These are phyloP conservation scores for Boletus insuetus DNA, from an alignment of 768 basidiomycete genomes.

Conservation along the genomic window DNA sequence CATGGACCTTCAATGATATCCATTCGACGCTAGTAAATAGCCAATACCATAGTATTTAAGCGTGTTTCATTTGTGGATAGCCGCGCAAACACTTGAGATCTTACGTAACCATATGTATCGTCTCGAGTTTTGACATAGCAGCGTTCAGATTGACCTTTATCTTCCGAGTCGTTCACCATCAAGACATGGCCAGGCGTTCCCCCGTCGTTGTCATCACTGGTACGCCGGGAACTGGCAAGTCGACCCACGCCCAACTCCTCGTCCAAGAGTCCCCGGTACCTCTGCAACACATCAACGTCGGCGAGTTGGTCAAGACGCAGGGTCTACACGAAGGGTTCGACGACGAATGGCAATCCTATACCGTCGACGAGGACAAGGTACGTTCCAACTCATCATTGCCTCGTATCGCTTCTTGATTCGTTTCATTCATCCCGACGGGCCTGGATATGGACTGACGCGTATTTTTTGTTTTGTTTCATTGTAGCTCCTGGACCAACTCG, in stretches of 20 bases:
- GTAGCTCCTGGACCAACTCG: conserved; percentile 87
- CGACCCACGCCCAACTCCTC: conserved; percentile 87
- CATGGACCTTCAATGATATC: not conserved
- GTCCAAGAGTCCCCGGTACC: conserved; percentile 66
- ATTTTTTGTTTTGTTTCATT: too few relatives aligned
- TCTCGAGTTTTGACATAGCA: too few relatives aligned
- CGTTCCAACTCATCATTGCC: conserved; percentile 11
- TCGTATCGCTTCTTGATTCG: not conserved
- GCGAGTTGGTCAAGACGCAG: conserved; percentile 84
- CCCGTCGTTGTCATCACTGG: conserved; percentile 86
- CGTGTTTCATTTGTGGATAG: too few relatives aligned
- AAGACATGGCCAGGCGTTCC: conserved; percentile 26
- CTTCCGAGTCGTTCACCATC: not conserved
- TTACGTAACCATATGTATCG: conserved; percentile 1
- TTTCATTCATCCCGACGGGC: too few relatives aligned
- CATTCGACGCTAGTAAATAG: not conserved
- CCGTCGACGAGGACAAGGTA: conserved; percentile 95
- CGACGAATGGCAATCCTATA: conserved; percentile 93
- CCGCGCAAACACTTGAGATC: too few relatives aligned
- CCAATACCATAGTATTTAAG: not conserved
- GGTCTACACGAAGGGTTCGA: conserved; percentile 83
- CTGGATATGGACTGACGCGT: too few relatives aligned
- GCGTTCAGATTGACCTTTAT: not conserved
- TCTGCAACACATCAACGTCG: conserved; percentile 82
- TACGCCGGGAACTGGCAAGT: conserved; percentile 95